Evolutionary conservation across 768 basidiomycete genomes (phyloP).

Genomic region (Fibroporia radiculosa): DNA sequence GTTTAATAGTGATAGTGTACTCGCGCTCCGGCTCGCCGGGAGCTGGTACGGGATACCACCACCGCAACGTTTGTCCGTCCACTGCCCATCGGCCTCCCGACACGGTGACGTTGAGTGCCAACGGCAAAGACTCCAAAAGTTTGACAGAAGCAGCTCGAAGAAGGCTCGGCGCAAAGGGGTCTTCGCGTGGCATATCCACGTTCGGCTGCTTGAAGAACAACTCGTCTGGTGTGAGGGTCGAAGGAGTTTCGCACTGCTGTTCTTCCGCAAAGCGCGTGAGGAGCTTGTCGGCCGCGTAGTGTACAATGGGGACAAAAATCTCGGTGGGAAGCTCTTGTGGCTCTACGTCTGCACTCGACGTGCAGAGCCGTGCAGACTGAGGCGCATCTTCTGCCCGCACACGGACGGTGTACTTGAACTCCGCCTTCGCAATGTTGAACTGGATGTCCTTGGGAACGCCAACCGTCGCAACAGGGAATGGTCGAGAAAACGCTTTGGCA

Average conservation of each 20-base stretch:
- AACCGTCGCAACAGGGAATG: constrained; percentile 71
- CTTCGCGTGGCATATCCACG: neutral
- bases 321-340: constrained; percentile 61
- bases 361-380: constrained; percentile 9
- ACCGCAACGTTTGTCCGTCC: constrained; percentile 42
- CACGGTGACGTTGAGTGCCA: constrained; percentile 36
- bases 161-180: neutral
- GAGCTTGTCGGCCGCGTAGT: constrained; percentile 55
- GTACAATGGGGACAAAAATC: constrained; percentile 85
- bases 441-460: constrained; percentile 58
- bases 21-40: constrained; percentile 22
- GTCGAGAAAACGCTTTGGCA: constrained; percentile 75
- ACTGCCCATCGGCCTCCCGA: constrained; percentile 42
- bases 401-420: constrained; percentile 60
- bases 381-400: constrained; percentile 54
- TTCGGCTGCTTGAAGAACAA: neutral
- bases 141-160: neutral
- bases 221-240: constrained; percentile 2
- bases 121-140: constrained; percentile 9
- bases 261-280: constrained; percentile 1
- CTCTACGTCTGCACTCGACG: constrained; percentile 10
- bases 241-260: constrained; percentile 13
- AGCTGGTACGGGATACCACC: constrained; percentile 26
- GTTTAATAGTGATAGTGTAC: constrained; percentile 23
- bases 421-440: constrained; percentile 68